These are phyloP conservation scores for Verticillium klebahnii DNA, from an alignment of 2,329 filamentous ascomycete genomes.

Conservation along the genomic window DNA sequence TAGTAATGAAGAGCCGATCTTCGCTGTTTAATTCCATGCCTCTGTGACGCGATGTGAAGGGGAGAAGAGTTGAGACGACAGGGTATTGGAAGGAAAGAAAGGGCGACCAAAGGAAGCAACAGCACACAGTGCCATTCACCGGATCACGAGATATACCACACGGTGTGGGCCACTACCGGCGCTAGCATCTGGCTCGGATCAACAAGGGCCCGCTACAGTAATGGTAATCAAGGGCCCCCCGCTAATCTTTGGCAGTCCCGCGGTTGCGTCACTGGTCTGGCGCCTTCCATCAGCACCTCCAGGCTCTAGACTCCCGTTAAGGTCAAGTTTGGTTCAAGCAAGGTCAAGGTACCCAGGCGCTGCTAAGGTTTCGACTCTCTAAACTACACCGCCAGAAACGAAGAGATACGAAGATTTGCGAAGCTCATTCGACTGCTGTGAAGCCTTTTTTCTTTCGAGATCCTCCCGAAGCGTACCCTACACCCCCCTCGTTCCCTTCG, in stretches of 20 bases:
- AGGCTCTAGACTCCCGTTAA: neutral
- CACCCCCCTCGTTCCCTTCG: neutral
- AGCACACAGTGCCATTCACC: neutral
- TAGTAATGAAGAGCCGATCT: no score
- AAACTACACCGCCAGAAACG: neutral
- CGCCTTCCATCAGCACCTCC: conserved; percentile 9
- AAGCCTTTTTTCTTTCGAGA: neutral
- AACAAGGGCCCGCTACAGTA: neutral
- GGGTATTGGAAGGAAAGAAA: no score
- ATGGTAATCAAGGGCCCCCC: no score
- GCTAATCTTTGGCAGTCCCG: neutral
- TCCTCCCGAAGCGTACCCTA: neutral
- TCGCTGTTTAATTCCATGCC: no score
- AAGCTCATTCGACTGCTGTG: neutral
- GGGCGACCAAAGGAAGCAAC: no score
- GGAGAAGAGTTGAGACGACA: no score
- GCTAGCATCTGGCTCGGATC: neutral
- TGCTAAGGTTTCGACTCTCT: neutral
- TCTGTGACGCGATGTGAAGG: no score
- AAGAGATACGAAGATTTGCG: neutral
- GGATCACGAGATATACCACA: neutral
- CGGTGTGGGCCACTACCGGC: neutral
- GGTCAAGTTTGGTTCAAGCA: no score
- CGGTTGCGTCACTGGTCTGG: conserved; percentile 14
- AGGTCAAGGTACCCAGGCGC: neutral